phyloP scores from a whole-genome alignment of 225 moss, liverwort and hornwort species.

The Ulota crispa region DNA sequence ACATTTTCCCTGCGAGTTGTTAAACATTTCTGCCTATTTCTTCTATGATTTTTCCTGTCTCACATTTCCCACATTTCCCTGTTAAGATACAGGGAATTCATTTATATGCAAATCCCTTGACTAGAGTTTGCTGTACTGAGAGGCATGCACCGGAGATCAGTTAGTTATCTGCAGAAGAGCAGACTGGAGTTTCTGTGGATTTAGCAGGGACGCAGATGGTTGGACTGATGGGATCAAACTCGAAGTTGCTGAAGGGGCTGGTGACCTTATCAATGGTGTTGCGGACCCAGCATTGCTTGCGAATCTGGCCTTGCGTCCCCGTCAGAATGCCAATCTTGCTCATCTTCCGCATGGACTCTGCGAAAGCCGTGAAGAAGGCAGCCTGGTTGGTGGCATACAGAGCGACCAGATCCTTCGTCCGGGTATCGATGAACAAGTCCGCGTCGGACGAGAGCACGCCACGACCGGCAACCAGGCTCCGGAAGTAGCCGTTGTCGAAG shows the following conservation, averaged over 20 bases:
- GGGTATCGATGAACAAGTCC: conserved; percentile 6
- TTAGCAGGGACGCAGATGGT: conserved; percentile 35
- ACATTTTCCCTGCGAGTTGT: too few species aligned
- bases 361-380: conserved; percentile 43
- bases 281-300: conserved; percentile 54
- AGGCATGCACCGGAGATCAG: background rate
- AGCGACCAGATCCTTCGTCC: conserved; percentile 23
- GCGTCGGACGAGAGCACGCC: conserved; percentile 49
- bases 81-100: too few species aligned
- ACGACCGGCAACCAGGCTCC: conserved; percentile 27
- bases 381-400: conserved; percentile 34
- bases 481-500: conserved; percentile 59
- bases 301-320: conserved; percentile 57
- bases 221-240: conserved; percentile 46
- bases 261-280: conserved; percentile 33
- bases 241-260: conserved; percentile 33
- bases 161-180: background rate
- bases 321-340: conserved; percentile 48
- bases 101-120: too few species aligned
- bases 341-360: conserved; percentile 44
- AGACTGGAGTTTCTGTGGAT: background rate
- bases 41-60: too few species aligned
- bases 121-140: too few species aligned
- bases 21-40: too few species aligned
- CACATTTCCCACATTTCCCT: too few species aligned